Percentiles rank a stretch among this genome's conserved stretches.
These are phyloP conservation scores for Rossbeevera mucosa DNA, from an alignment of 768 basidiomycete species.

Conservation along the genomic window DNA sequence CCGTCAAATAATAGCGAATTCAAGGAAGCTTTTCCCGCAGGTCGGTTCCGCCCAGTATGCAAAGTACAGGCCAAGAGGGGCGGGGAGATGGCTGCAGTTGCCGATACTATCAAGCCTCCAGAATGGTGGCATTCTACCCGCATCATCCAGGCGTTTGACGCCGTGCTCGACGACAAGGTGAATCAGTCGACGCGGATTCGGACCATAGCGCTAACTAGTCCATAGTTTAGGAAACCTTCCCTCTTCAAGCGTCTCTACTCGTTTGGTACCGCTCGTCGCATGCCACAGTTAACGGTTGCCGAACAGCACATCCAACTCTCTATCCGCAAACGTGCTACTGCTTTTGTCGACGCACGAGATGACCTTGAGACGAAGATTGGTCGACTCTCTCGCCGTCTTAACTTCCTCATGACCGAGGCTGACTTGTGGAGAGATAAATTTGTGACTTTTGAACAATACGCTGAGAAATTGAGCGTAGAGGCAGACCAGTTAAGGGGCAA, in stretches of 20 bases:
- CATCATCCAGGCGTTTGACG: constrained; percentile 87
- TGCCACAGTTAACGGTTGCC: constrained; percentile 68
- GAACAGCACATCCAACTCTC: constrained; percentile 85
- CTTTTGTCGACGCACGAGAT: constrained; percentile 90
- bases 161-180: constrained; percentile 82
- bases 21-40: constrained; percentile 92
- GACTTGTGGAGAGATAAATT: constrained; percentile 93
- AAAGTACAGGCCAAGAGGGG: constrained; percentile 85
- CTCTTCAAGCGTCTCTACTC: constrained; percentile 80
- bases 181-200: background rate
- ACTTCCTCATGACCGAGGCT: constrained; percentile 88
- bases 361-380: constrained; percentile 94
- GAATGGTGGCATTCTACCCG: constrained; percentile 94
- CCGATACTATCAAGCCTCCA: constrained; percentile 85
- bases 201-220: constrained; percentile 4
- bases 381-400: constrained; percentile 75
- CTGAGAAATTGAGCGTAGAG: constrained; percentile 84
- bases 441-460: constrained; percentile 90
- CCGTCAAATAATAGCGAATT: constrained; percentile 60
- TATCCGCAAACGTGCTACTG: constrained; percentile 90
- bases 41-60: constrained; percentile 85
- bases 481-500: constrained; percentile 79
- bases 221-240: constrained; percentile 82
- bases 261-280: constrained; percentile 64
- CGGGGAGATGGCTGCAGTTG: constrained; percentile 73